A percentile compares a stretch with the other conserved stretches of the same genome.
Conservation (phyloP, 176 grass and related monocot genomes). For the Aegilops umbellulata region DNA sequence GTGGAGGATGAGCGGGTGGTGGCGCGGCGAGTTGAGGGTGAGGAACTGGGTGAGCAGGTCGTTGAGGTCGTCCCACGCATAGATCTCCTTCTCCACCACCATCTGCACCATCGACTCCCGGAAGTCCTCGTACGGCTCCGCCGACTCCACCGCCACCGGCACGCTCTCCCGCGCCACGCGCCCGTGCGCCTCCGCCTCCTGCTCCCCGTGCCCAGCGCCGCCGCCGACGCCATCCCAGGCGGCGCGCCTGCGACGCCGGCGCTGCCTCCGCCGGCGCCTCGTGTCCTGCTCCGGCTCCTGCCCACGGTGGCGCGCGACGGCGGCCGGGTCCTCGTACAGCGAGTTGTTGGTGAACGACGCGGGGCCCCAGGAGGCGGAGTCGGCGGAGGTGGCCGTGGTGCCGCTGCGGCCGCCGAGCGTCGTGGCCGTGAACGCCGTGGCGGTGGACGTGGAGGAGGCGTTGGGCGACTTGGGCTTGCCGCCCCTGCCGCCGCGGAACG, state of each 20-base stretch:
- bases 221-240: not conserved
- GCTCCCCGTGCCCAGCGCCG: not conserved
- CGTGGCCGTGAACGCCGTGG: constrained; percentile 58
- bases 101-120: constrained; percentile 97
- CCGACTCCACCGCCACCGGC: constrained; percentile 84
- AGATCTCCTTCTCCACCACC: constrained; percentile 99
- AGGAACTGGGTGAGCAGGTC: constrained; percentile 93
- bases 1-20: constrained; percentile 94
- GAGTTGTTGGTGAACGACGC: constrained; percentile 70
- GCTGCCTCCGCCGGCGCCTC: constrained; percentile 37
- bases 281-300: constrained; percentile 33
- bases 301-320: not conserved
- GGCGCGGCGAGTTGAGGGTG: constrained; percentile 82
- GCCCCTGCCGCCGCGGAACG: constrained; percentile 25
- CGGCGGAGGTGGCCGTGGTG: constrained; percentile 56
- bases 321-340: constrained; percentile 49
- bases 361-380: constrained; percentile 64
- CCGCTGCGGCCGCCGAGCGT: constrained; percentile 35
- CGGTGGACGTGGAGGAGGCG: constrained; percentile 55
- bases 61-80: constrained; percentile 99
- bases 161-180: constrained; percentile 69
- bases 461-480: constrained; percentile 55
- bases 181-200: not conserved
- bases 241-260: constrained; percentile 31
- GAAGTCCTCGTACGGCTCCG: constrained; percentile 91